These are phyloP conservation scores for Chytriomyces sp. DNA, from an alignment of 192 early-diverging fungal genomes.

Conservation along the genomic window DNA sequence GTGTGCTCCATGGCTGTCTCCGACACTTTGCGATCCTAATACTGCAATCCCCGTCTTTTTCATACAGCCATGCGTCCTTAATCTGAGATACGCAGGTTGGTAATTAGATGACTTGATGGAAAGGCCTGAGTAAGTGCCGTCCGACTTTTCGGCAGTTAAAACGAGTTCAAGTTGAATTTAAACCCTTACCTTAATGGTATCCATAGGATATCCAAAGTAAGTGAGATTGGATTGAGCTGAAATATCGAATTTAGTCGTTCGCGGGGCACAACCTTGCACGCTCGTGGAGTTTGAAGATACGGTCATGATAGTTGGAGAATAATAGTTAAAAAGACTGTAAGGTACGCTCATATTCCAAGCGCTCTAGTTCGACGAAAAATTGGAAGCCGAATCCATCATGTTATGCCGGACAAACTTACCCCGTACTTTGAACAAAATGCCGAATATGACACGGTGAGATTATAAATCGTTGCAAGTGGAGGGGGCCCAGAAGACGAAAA, in stretches of 20 bases:
- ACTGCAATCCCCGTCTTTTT: conserved; percentile 20
- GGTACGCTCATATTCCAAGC: conserved; percentile 2
- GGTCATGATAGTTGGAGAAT: neutral
- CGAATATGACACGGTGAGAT: neutral
- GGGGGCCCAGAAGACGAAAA: conserved; percentile 3
- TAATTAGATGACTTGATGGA: conserved; percentile 7
- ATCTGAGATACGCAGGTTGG: conserved; percentile 4
- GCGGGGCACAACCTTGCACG: neutral
- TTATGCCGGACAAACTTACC: too few species aligned
- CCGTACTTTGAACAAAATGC: too few species aligned
- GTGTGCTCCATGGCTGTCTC: neutral
- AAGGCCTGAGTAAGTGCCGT: conserved; percentile 1
- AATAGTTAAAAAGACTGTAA: neutral
- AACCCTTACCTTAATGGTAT: neutral
- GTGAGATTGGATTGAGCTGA: neutral
- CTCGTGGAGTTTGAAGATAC: neutral
- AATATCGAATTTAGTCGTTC: conserved; percentile 8
- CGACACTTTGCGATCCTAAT: neutral
- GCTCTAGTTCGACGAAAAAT: neutral
- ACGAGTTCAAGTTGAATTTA: neutral
- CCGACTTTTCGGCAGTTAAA: neutral
- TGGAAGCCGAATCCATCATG: too few species aligned
- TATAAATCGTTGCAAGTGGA: neutral
- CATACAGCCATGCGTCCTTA: neutral
- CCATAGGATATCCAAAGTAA: neutral